phyloP scores from a whole-genome alignment of 225 moss, liverwort and hornwort genomes.

The Physcomitrellopsis africana region DNA sequence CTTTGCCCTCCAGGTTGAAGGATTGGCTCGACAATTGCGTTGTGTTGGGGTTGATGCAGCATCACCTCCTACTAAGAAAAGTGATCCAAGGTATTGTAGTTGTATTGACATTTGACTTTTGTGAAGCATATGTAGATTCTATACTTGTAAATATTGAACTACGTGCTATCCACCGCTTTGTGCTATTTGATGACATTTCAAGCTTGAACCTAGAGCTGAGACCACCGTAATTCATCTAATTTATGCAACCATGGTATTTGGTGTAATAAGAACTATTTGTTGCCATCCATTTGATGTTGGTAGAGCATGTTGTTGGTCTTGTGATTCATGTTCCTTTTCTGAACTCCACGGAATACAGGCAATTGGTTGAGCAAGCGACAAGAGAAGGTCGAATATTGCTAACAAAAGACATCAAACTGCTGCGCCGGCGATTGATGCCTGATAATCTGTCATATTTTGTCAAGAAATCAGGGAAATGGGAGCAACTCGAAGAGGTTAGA shows the following conservation, averaged over 20 bases:
- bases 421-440: slow-evolving; percentile 82
- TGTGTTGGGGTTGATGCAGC: slow-evolving; percentile 94
- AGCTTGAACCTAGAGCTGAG: slow-evolving; percentile 12
- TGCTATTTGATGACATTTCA: slow-evolving; percentile 8
- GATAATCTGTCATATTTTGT: slow-evolving; percentile 78
- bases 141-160: slow-evolving; percentile 15
- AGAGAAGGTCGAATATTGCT: slow-evolving; percentile 82
- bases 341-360: slow-evolving; percentile 47
- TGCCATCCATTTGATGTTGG: not conserved
- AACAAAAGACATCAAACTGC: slow-evolving; percentile 83
- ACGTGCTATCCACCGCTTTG: not conserved
- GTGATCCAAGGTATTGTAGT: slow-evolving; percentile 77
- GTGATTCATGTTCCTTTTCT: slow-evolving; percentile 25
- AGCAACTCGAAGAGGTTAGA: slow-evolving; percentile 86
- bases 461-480: slow-evolving; percentile 81
- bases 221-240: slow-evolving; percentile 11
- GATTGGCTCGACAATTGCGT: slow-evolving; percentile 95
- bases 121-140: slow-evolving; percentile 12
- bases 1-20: slow-evolving; percentile 73
- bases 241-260: slow-evolving; percentile 3
- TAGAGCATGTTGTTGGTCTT: slow-evolving; percentile 15
- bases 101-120: slow-evolving; percentile 13
- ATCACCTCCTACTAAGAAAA: slow-evolving; percentile 76
- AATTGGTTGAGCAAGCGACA: slow-evolving; percentile 84
- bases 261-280: slow-evolving; percentile 3